phyloP scores from a whole-genome alignment of 116 monocot species.

The Dioscorea cayenensis region DNA sequence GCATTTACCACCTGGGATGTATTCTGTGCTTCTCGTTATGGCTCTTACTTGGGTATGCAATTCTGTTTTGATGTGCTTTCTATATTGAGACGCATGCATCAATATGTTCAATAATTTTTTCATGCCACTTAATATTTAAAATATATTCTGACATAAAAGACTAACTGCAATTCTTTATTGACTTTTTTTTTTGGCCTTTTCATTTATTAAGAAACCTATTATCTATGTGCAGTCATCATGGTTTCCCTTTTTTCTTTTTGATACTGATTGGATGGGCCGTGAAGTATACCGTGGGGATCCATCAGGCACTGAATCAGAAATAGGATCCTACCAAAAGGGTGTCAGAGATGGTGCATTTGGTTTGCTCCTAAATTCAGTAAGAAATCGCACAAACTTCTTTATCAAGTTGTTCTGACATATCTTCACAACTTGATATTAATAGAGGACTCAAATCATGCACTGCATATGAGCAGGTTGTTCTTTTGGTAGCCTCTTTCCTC shows the following conservation, averaged over 20 bases:
- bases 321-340: constrained; percentile 57
- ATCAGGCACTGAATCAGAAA: constrained; percentile 41
- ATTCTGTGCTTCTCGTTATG: constrained; percentile 90
- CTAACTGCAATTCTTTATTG: neutral
- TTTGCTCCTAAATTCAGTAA: constrained; percentile 91
- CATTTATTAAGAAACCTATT: neutral
- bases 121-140: neutral
- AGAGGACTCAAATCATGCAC: neutral
- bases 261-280: constrained; percentile 99
- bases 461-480: constrained; percentile 48
- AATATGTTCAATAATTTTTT: neutral
- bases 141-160: neutral
- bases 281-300: constrained; percentile 97
- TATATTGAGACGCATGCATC: neutral
- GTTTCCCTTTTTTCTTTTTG: constrained; percentile 99
- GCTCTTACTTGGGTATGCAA: constrained; percentile 89
- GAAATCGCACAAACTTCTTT: constrained; percentile 14
- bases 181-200: neutral
- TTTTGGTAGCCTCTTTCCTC: constrained; percentile 59
- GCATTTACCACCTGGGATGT: constrained; percentile 90
- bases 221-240: constrained; percentile 68
- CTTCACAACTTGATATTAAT: neutral
- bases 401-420: neutral
- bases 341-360: constrained; percentile 91
- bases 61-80: neutral